Percentiles rank a stretch among this genome's conserved stretches.
Evolutionary conservation across 495 filamentous ascomycete species (phyloP).

Genomic region (Usnea hakonensis): DNA sequence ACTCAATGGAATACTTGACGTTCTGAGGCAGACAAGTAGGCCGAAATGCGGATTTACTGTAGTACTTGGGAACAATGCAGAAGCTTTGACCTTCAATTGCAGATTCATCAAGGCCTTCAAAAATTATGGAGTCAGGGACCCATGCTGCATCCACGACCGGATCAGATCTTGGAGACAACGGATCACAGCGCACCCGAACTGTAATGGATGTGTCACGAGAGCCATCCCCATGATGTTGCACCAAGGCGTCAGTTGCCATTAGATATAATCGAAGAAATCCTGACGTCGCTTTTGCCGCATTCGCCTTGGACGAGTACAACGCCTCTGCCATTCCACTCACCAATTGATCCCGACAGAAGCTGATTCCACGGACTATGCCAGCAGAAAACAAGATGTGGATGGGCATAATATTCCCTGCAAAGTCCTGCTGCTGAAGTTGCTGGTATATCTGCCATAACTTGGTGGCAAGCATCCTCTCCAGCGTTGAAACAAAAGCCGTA

Average conservation of each 20-base stretch:
- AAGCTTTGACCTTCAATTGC: slow-evolving; percentile 17
- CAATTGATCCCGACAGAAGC: slow-evolving; percentile 14
- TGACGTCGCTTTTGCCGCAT: slow-evolving; percentile 1
- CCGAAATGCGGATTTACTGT: slow-evolving; percentile 12
- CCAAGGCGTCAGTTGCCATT: slow-evolving; percentile 11
- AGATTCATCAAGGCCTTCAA: slow-evolving; percentile 8
- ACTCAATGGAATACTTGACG: slow-evolving; percentile 13
- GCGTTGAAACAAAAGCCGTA: slow-evolving; percentile 9
- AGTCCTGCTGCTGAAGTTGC: slow-evolving; percentile 7
- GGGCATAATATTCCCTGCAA: neutral
- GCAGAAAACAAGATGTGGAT: slow-evolving; percentile 6
- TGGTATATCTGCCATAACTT: slow-evolving; percentile 13
- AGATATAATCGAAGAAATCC: slow-evolving; percentile 18
- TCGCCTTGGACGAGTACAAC: slow-evolving; percentile 8
- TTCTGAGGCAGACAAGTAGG: neutral
- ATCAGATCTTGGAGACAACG: neutral
- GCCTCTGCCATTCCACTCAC: slow-evolving; percentile 12
- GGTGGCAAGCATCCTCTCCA: slow-evolving; percentile 18
- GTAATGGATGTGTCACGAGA: slow-evolving; percentile 8
- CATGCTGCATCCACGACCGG: slow-evolving; percentile 15
- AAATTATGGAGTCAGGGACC: slow-evolving; percentile 15
- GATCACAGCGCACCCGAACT: slow-evolving; percentile 4
- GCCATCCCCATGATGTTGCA: neutral
- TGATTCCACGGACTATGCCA: slow-evolving; percentile 4
- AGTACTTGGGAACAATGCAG: slow-evolving; percentile 17